phyloP scores from a whole-genome alignment of 805 yeast genomes.

The Candida sanyiensis region DNA sequence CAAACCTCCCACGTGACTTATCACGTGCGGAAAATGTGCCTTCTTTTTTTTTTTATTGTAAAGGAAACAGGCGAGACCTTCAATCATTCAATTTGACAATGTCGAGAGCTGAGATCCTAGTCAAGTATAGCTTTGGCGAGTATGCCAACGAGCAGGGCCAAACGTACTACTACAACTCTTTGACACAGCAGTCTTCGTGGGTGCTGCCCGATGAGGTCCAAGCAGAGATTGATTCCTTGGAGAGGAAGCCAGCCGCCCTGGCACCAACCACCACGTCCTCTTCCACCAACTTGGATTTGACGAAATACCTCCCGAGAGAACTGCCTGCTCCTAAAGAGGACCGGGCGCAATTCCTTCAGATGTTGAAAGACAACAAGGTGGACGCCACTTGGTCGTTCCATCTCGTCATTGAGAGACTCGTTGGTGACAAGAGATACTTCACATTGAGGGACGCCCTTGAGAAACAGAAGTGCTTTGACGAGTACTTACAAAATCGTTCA shows the following conservation, averaged over 20 bases:
- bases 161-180: conserved; percentile 62
- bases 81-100: background rate
- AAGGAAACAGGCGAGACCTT: background rate
- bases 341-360: conserved; percentile 39
- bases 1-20: conserved; percentile 1
- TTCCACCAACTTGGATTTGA: conserved; percentile 7
- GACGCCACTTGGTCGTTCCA: conserved; percentile 75
- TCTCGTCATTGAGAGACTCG: conserved; percentile 52
- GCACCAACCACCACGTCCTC: background rate
- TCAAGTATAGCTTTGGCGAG: conserved; percentile 49
- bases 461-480: conserved; percentile 59
- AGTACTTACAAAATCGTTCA: conserved; percentile 47
- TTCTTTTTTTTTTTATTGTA: background rate
- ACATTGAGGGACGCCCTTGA: conserved; percentile 51
- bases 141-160: conserved; percentile 49
- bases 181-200: conserved; percentile 72
- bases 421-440: conserved; percentile 65
- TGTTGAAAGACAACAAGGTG: conserved; percentile 52
- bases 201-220: conserved; percentile 56
- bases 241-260: background rate
- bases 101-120: conserved; percentile 19
- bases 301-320: conserved; percentile 11
- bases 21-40: background rate
- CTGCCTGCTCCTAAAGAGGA: conserved; percentile 31
- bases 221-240: conserved; percentile 14